These are phyloP conservation scores for Malbranchea zuffiana DNA, from an alignment of 2,329 filamentous ascomycete species.

Conservation along the genomic window DNA sequence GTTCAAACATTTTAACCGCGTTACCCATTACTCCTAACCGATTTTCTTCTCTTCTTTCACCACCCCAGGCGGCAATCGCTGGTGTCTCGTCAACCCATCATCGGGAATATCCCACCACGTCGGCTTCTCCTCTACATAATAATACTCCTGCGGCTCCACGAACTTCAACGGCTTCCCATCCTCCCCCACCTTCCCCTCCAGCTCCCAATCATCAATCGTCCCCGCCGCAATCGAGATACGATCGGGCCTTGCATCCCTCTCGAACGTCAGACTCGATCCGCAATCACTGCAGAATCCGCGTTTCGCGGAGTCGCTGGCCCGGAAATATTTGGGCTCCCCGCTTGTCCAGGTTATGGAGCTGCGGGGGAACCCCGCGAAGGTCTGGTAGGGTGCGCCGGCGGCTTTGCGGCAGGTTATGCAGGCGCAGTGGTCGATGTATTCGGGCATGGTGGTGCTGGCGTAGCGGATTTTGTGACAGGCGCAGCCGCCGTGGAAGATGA, in stretches of 20 bases:
- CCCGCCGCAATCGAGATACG: constrained; percentile 29
- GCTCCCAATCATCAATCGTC: constrained; percentile 33
- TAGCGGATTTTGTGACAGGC: constrained; percentile 36
- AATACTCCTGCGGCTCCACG: constrained; percentile 27
- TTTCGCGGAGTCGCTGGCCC: constrained; percentile 32
- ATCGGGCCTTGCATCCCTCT: constrained; percentile 26
- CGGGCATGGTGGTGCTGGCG: constrained; percentile 28
- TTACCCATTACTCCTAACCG: too few relatives aligned
- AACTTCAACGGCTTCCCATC: constrained; percentile 21
- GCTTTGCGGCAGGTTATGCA: constrained; percentile 41
- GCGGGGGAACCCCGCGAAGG: constrained; percentile 32
- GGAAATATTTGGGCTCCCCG: constrained; percentile 24
- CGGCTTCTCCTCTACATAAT: constrained; percentile 36
- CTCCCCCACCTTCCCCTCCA: constrained; percentile 22
- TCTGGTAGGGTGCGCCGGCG: constrained; percentile 37
- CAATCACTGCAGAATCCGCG: constrained; percentile 38
- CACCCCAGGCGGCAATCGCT: constrained; percentile 17
- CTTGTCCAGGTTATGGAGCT: constrained; percentile 28
- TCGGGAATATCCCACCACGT: constrained; percentile 31
- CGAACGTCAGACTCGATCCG: constrained; percentile 39
- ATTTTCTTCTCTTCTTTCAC: constrained; percentile 17
- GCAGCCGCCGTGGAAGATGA: constrained; percentile 33
- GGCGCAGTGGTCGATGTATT: constrained; percentile 34
- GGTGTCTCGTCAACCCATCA: constrained; percentile 25
- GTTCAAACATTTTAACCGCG: too few relatives aligned